phyloP scores from a whole-genome alignment of 148 eudicot species.

The Cornus suecica region DNA sequence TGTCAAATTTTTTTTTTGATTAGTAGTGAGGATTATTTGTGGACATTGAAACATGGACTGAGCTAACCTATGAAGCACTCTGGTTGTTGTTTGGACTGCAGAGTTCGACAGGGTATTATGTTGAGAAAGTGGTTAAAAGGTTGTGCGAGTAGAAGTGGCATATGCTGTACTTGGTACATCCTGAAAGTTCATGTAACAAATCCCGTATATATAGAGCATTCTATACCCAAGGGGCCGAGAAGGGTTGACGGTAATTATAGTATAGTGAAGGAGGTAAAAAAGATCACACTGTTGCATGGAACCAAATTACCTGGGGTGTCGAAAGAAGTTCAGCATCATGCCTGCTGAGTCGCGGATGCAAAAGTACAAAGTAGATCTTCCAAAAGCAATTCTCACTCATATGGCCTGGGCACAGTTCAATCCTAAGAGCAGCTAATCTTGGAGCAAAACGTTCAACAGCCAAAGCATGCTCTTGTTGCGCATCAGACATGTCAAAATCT shows the following conservation, averaged over 20 bases:
- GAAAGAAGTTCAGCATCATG: constrained; percentile 70
- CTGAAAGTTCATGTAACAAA: not conserved
- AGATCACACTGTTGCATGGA: not conserved
- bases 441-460: constrained; percentile 91
- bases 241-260: not conserved
- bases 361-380: constrained; percentile 93
- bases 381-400: constrained; percentile 89
- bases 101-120: too few relatives aligned
- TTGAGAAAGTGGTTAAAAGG: too few relatives aligned
- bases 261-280: not conserved
- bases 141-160: too few relatives aligned
- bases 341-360: constrained; percentile 72
- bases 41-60: not conserved
- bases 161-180: not conserved
- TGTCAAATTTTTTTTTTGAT: too few relatives aligned
- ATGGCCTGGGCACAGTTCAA: constrained; percentile 85
- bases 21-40: not conserved
- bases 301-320: constrained; percentile 68
- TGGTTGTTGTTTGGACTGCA: too few relatives aligned
- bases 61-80: too few relatives aligned
- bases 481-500: constrained; percentile 90
- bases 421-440: constrained; percentile 77
- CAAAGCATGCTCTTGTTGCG: constrained; percentile 93
- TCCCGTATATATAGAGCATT: not conserved
- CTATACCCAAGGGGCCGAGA: not conserved